Conservation (phyloP, 164 flowering plant species). For the Liquidambar formosana region DNA sequence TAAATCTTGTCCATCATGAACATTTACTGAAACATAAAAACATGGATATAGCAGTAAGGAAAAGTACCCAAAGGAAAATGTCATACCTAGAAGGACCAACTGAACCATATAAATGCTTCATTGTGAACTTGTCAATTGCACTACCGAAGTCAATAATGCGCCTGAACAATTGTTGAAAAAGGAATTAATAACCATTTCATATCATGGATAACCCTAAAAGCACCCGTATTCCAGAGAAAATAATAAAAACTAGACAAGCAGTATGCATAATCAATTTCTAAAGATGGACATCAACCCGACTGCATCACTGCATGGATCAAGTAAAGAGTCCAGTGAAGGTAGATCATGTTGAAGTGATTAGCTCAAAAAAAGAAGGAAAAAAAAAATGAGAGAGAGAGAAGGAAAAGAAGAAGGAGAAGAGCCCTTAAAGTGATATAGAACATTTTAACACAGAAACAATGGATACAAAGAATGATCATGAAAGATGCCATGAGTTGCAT, state of each 20-base stretch:
- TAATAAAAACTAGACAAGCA: not conserved
- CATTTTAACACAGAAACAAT: too few species aligned
- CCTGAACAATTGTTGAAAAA: conserved; percentile 39
- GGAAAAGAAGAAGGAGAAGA: too few species aligned
- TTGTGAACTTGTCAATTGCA: conserved; percentile 79
- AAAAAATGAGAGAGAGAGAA: too few species aligned
- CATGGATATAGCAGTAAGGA: not conserved
- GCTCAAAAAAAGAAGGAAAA: too few species aligned
- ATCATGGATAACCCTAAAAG: not conserved
- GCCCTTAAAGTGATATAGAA: too few species aligned
- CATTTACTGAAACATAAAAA: not conserved
- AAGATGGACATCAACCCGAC: not conserved
- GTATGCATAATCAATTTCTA: not conserved
- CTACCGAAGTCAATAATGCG: conserved; percentile 99
- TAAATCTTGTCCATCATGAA: not conserved
- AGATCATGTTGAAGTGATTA: too few species aligned
- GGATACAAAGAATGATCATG: too few species aligned
- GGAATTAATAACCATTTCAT: not conserved
- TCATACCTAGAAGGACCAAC: conserved; percentile 88
- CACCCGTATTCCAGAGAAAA: not conserved
- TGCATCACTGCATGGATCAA: not conserved
- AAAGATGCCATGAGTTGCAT: too few species aligned
- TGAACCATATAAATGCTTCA: conserved; percentile 84
- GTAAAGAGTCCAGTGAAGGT: not conserved
- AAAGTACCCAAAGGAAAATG: not conserved